A percentile compares a stretch with the other conserved stretches of the same genome.
These are phyloP conservation scores for Gilbertella persicaria DNA, from an alignment of 371 early-diverging fungal species.

Conservation along the genomic window DNA sequence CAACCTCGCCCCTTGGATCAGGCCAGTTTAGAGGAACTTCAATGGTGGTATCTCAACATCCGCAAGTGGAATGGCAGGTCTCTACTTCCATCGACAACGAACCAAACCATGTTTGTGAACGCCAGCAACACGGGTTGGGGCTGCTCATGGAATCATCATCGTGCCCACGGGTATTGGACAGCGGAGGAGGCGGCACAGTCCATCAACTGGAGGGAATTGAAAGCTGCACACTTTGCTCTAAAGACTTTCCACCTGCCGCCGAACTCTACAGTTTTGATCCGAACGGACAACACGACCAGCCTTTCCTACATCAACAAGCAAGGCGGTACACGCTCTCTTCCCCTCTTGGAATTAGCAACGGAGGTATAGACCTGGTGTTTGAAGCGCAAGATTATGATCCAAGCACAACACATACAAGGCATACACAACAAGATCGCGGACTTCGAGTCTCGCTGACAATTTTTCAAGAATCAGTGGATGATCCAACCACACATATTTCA, in stretches of 20 bases:
- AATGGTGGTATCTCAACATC: conserved; percentile 14
- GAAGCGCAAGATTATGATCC: conserved; percentile 6
- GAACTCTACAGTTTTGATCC: conserved; percentile 20
- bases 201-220: conserved; percentile 24
- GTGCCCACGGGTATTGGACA: conserved; percentile 20
- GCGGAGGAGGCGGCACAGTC: conserved; percentile 9
- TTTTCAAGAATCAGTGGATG: conserved; percentile 19
- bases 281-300: conserved; percentile 31
- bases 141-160: not conserved
- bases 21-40: not conserved
- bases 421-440: conserved; percentile 17
- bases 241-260: not conserved
- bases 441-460: conserved; percentile 14
- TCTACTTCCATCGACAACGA: conserved; percentile 4
- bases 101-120: conserved; percentile 10
- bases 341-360: conserved; percentile 20
- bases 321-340: conserved; percentile 25
- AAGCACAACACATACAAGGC: conserved; percentile 27
- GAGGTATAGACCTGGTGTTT: conserved; percentile 25
- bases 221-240: conserved; percentile 6
- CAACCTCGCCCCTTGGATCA: not conserved
- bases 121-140: conserved; percentile 25
- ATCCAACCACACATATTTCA: conserved; percentile 7
- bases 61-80: conserved; percentile 13
- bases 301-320: conserved; percentile 31